Percentiles rank a stretch among this genome's conserved stretches.
Evolutionary conservation across 2,329 filamentous ascomycete genomes (phyloP).

Genomic region (Fusarium sp.): DNA sequence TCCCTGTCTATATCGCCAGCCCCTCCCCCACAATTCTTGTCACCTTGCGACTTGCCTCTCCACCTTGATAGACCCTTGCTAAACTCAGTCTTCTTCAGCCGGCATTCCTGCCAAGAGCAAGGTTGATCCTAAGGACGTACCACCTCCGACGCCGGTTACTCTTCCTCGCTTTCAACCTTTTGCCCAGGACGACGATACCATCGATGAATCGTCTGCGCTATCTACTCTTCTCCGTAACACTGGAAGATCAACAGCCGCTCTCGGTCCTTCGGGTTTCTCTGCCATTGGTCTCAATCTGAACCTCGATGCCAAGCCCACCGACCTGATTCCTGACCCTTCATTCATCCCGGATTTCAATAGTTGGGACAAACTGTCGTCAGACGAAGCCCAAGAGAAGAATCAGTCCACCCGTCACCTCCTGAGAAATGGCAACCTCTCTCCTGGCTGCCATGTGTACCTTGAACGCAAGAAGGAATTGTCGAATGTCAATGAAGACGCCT

Average conservation of each 20-base stretch:
- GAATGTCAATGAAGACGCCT: conserved; percentile 65
- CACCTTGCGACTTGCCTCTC: conserved; percentile 17
- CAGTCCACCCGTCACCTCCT: conserved; percentile 58
- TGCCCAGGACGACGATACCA: conserved; percentile 43
- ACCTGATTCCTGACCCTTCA: conserved; percentile 63
- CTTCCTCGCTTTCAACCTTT: conserved; percentile 59
- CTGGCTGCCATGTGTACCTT: conserved; percentile 66
- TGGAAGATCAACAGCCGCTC: conserved; percentile 55
- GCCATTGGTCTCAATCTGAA: conserved; percentile 67
- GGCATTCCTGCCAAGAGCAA: conserved; percentile 43
- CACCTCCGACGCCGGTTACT: conserved; percentile 64
- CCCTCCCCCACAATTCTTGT: conserved; percentile 24
- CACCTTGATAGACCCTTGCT: conserved; percentile 34
- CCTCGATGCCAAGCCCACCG: conserved; percentile 56
- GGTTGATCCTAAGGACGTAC: conserved; percentile 60
- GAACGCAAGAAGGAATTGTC: conserved; percentile 68
- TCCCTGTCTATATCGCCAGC: conserved; percentile 6
- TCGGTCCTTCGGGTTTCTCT: conserved; percentile 59
- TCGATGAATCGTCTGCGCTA: conserved; percentile 51
- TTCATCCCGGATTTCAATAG: conserved; percentile 62
- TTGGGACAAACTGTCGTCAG: conserved; percentile 60
- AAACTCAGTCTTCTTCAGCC: conserved; percentile 37
- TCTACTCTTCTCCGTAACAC: conserved; percentile 62
- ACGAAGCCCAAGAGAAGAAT: conserved; percentile 60
- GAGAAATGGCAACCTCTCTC: conserved; percentile 63